These are phyloP conservation scores for Spencermartinsiella ligniputridi DNA, from an alignment of 1,139 yeast species.

Conservation along the genomic window DNA sequence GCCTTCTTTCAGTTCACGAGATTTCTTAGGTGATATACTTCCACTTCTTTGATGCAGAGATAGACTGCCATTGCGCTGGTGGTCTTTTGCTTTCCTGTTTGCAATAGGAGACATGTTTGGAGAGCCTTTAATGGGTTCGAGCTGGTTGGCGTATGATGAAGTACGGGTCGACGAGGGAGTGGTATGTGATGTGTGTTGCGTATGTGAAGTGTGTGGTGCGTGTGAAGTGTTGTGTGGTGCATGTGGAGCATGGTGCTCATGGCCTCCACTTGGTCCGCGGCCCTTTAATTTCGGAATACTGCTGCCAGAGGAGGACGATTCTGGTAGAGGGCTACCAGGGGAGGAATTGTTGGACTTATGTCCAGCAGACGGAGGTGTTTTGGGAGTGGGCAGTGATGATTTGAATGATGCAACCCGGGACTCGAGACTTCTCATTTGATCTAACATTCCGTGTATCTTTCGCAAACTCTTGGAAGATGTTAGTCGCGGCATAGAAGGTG, in stretches of 20 bases:
- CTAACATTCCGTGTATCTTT: slow-evolving; percentile 33
- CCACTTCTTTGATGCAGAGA: no score
- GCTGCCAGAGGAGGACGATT: not conserved
- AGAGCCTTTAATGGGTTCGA: slow-evolving; percentile 22
- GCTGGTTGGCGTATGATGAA: slow-evolving; percentile 2
- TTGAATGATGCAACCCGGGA: slow-evolving; percentile 32
- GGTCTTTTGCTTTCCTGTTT: no score
- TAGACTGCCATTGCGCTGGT: no score
- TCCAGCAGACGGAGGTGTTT: slow-evolving; percentile 19
- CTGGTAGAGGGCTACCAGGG: not conserved
- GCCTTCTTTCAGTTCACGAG: not conserved
- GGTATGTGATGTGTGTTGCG: not conserved
- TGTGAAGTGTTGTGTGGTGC: no score
- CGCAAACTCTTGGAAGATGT: slow-evolving; percentile 31
- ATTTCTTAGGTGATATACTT: not conserved
- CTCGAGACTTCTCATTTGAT: slow-evolving; percentile 31
- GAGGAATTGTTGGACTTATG: slow-evolving; percentile 9
- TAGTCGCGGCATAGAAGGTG: slow-evolving; percentile 17
- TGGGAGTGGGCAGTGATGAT: slow-evolving; percentile 27
- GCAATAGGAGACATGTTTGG: slow-evolving; percentile 13
- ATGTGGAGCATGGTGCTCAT: not conserved
- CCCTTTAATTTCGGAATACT: not conserved
- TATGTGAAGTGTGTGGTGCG: no score
- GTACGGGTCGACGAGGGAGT: slow-evolving; percentile 1
- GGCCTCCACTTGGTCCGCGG: not conserved